Conservation (phyloP, 2,329 filamentous ascomycete species). For the Epichloe sibirici region DNA sequence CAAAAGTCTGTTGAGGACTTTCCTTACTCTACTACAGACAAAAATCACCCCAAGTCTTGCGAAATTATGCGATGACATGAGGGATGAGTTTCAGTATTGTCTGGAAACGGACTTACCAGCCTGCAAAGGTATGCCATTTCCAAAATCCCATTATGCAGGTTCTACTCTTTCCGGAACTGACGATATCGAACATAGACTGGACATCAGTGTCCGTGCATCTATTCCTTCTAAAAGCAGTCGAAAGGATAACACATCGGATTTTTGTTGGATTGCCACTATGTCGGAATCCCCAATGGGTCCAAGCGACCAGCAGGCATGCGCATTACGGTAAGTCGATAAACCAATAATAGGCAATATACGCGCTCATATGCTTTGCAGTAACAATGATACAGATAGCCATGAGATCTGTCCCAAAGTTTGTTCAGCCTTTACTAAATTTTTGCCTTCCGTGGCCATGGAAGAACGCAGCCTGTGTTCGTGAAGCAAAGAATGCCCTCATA, state of each 20-base stretch:
- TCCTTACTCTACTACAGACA: background rate
- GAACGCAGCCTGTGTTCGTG: conserved; percentile 1
- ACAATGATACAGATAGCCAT: conserved; percentile 8
- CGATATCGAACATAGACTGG: conserved; percentile 3
- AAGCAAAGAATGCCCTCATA: background rate
- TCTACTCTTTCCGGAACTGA: background rate
- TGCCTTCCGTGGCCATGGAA: conserved; percentile 2
- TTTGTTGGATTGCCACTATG: conserved; percentile 6
- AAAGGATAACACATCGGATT: conserved; percentile 5
- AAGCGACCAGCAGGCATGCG: conserved; percentile 1
- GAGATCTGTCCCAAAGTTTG: conserved; percentile 2
- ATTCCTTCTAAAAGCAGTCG: conserved; percentile 1
- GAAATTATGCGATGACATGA: conserved; percentile 4
- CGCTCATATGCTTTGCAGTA: background rate
- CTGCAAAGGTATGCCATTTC: conserved; percentile 4
- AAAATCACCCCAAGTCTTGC: conserved; percentile 7
- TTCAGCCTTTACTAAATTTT: conserved; percentile 4
- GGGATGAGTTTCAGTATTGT: conserved; percentile 6
- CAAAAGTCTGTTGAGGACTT: background rate
- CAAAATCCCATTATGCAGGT: background rate
- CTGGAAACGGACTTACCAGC: conserved; percentile 2
- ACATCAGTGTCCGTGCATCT: conserved; percentile 4
- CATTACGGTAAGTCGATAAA: conserved; percentile 4
- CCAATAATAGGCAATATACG: background rate
- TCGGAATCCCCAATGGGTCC: conserved; percentile 5